Evolutionary conservation across 2,329 filamentous ascomycete genomes (phyloP), one percentile per base, ranked within the genome.

Genomic region (Hysterium pulicare): DNA sequence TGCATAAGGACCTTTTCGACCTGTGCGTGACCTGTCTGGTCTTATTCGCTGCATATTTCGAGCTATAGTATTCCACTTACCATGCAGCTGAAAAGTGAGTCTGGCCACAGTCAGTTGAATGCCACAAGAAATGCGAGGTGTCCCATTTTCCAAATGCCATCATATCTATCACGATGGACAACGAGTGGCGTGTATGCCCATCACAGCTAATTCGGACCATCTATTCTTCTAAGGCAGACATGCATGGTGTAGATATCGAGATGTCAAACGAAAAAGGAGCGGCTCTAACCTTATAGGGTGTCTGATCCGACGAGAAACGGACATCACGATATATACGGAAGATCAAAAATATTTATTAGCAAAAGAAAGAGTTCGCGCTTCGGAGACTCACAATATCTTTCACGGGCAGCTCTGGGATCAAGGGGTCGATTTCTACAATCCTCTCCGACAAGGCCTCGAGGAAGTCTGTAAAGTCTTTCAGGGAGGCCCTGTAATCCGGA

Each of bases 281-380:
- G 10, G 22, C 34, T 49, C 73, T 56, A 69, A 86, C 86, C 77
- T 94, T 95, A 73, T 95, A 95, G 0, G 90, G 90, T 2, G 88
- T 93, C 16, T 80, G 86, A 58, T 95, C 84, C 53, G 87, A 86
- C 57, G 78, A 86, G 69, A 95, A 95, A 42, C 90, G 81, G 33
- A 93, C 78, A 56, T 95, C 90, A 54, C 90, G 77, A 67, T 95
- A 89, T 45, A 95, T 93, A 47, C 90, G 83, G 63, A 91, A 95
- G 36, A 89, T 73, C 78, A 82, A n/a, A n/a, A n/a, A n/a, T n/a
- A n/a, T n/a, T n/a, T n/a, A n/a, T n/a, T n/a, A n/a, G n/a, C n/a
- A n/a, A n/a, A n/a, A n/a, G n/a, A n/a, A n/a, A n/a, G n/a, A n/a
- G n/a, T n/a, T n/a, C n/a, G n/a, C n/a, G n/a, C n/a, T n/a, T n/a